Conservation (phyloP, 495 filamentous ascomycete genomes). For the Aspergillus indologenus region DNA sequence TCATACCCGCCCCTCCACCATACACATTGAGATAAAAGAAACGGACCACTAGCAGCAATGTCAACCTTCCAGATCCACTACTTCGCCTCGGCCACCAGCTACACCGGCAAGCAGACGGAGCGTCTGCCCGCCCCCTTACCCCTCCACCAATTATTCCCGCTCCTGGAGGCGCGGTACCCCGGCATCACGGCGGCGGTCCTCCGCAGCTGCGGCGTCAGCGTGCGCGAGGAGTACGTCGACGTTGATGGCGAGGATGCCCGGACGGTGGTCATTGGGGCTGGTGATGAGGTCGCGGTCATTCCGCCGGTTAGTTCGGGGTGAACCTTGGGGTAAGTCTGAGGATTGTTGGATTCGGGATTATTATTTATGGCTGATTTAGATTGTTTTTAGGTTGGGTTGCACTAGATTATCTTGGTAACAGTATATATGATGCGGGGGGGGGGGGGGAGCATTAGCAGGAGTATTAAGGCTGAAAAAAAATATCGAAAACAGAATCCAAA, state of each 20-base stretch:
- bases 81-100: constrained; percentile 76
- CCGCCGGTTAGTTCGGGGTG: constrained; percentile 81
- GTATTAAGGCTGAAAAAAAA: no score
- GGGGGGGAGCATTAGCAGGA: no score
- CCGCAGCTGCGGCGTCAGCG: constrained; percentile 72
- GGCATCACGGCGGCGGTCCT: constrained; percentile 77
- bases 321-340: constrained; percentile 13
- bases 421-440: no score
- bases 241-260: constrained; percentile 37
- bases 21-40: no score
- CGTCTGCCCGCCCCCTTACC: constrained; percentile 68
- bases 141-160: constrained; percentile 59
- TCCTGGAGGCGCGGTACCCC: constrained; percentile 73
- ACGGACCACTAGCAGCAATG: constrained; percentile 1
- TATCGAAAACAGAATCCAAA: no score
- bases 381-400: background rate
- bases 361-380: no score
- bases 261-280: constrained; percentile 58
- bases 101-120: constrained; percentile 70
- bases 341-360: background rate
- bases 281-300: constrained; percentile 92
- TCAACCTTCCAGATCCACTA: constrained; percentile 73
- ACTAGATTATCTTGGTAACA: no score
- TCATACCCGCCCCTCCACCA: no score
- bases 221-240: constrained; percentile 89